A percentile compares a stretch with the other conserved stretches of the same genome.
phyloP scores from a whole-genome alignment of 345 rosid species.

The Eucalyptus cloeziana region DNA sequence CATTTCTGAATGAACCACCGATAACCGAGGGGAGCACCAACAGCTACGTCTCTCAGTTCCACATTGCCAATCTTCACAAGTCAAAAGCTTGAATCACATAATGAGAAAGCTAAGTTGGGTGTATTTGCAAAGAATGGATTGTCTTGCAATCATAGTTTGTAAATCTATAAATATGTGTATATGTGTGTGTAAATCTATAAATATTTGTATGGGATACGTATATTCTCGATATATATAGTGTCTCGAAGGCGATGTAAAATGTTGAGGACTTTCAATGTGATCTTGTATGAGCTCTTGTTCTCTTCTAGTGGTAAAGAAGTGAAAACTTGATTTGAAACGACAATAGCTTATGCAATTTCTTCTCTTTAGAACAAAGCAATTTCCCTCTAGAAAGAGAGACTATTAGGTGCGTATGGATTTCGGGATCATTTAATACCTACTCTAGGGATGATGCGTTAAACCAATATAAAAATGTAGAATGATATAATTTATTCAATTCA shows the following conservation, averaged over 20 bases:
- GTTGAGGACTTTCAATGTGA: not conserved
- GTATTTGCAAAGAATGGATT: not conserved
- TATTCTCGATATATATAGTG: not conserved
- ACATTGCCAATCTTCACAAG: constrained; percentile 27
- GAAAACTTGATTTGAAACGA: not conserved
- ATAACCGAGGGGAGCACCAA: constrained; percentile 33
- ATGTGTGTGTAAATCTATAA: not conserved
- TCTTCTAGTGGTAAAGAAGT: not conserved
- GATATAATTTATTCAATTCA: not conserved
- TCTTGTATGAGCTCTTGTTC: not conserved
- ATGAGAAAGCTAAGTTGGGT: not conserved
- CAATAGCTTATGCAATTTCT: not conserved
- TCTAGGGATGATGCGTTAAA: not conserved
- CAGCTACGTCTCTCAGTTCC: constrained; percentile 46
- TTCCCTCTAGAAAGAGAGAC: not conserved
- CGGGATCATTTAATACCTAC: not conserved
- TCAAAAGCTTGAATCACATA: not conserved
- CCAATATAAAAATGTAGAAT: not conserved
- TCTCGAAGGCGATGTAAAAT: not conserved
- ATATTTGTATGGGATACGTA: not conserved
- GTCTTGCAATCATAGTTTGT: not conserved
- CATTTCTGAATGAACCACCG: constrained; percentile 75
- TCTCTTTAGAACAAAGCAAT: not conserved
- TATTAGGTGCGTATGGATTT: not conserved
- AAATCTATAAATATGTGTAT: not conserved